Evolutionary conservation across 1,284 basidiomycete genomes (phyloP).

Genomic region (Tylopilus orsonianus): DNA sequence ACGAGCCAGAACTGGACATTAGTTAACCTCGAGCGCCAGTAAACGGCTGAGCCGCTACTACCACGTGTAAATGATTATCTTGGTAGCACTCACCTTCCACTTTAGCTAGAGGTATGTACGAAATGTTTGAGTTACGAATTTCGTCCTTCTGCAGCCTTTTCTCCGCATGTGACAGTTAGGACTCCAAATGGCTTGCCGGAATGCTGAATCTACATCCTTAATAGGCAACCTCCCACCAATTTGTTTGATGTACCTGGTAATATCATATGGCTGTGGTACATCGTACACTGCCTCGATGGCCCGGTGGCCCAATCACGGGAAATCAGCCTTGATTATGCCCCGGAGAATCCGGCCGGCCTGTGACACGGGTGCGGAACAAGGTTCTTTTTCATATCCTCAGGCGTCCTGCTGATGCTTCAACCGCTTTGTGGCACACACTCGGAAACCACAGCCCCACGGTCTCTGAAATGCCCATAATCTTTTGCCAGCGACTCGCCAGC

Average conservation of each 20-base stretch:
- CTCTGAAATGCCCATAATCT: conserved; percentile 5
- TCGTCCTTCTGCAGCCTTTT: conserved; percentile 15
- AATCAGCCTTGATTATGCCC: not conserved
- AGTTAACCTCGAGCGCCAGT: not conserved
- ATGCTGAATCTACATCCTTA: conserved; percentile 8
- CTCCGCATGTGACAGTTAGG: conserved; percentile 20
- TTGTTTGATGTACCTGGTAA: conserved; percentile 26
- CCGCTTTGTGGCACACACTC: conserved; percentile 33
- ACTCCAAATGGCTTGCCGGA: conserved; percentile 12
- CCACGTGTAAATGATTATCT: conserved; percentile 3
- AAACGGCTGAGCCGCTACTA: not conserved
- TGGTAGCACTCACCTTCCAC: not conserved
- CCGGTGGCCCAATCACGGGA: conserved; percentile 6
- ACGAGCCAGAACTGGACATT: not conserved
- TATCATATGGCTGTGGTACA: conserved; percentile 16
- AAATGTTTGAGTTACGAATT: conserved; percentile 4
- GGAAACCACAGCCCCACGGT: conserved; percentile 29
- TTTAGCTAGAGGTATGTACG: conserved; percentile 4
- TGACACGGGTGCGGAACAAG: not conserved
- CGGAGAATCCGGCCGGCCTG: not conserved
- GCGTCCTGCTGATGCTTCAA: conserved; percentile 21
- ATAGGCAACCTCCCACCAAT: conserved; percentile 17
- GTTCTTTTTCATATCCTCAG: conserved; percentile 23
- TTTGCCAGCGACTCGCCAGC: conserved; percentile 4
- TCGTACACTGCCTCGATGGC: conserved; percentile 14